Percentiles rank a stretch among this genome's conserved stretches.
Conservation (phyloP, 73 alveolate genomes). For the Paramecium octaurelia region DNA sequence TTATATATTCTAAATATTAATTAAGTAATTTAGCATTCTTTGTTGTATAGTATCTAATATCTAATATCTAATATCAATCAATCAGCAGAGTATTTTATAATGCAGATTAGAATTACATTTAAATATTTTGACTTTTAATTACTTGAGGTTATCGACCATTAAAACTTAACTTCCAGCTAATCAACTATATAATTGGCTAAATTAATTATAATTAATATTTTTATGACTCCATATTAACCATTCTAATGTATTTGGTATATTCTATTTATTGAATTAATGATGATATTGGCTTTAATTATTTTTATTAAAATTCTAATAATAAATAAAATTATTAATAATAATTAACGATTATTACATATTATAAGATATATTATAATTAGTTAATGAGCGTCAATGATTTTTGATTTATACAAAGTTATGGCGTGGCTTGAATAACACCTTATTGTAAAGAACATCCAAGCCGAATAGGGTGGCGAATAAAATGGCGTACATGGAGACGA, state of each 20-base stretch:
- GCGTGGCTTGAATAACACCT: not conserved
- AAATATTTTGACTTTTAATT: no score
- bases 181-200: not conserved
- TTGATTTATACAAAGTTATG: not conserved
- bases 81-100: no score
- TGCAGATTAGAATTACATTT: no score
- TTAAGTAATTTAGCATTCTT: no score
- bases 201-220: not conserved
- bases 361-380: not conserved
- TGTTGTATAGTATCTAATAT: no score
- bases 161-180: no score
- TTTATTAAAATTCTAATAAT: not conserved
- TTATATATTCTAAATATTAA: no score
- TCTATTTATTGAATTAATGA: not conserved
- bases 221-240: not conserved
- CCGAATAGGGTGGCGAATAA: not conserved
- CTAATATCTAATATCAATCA: no score
- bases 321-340: not conserved
- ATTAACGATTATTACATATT: not conserved
- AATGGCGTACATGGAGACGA: not conserved
- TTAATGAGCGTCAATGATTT: not conserved
- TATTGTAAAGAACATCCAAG: not conserved
- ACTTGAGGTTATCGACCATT: no score
- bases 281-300: no score
- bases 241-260: no score